These are phyloP conservation scores for Knoxdaviesia proteae DNA, from an alignment of 2,329 filamentous ascomycete species.

Conservation along the genomic window DNA sequence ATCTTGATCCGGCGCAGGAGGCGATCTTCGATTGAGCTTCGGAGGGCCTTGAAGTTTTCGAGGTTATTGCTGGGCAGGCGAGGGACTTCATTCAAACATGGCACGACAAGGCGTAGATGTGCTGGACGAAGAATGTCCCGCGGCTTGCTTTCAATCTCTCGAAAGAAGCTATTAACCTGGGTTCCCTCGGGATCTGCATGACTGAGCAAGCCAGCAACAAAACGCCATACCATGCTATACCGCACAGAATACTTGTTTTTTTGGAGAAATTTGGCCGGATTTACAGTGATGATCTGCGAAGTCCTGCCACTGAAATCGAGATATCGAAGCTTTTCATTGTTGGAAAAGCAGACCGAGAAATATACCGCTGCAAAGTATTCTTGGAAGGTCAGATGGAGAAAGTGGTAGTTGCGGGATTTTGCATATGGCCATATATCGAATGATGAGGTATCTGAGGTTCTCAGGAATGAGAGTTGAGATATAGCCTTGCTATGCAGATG, in stretches of 20 bases:
- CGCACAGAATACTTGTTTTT: constrained; percentile 1
- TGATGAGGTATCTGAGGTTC: constrained; percentile 2
- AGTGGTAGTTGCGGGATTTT: constrained; percentile 2
- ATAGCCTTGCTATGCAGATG: too few relatives aligned
- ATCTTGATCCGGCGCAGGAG: too few relatives aligned
- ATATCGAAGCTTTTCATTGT: constrained; percentile 1
- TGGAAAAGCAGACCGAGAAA: neutral
- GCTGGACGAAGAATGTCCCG: constrained; percentile 13
- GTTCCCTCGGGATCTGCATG: too few relatives aligned
- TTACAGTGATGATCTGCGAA: neutral
- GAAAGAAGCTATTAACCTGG: neutral
- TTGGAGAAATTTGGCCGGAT: too few relatives aligned
- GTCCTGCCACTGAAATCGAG: too few relatives aligned
- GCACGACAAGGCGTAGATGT: constrained; percentile 14
- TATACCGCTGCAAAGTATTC: constrained; percentile 3
- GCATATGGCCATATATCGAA: neutral
- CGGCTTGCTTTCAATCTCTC: constrained; percentile 10
- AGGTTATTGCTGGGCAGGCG: too few relatives aligned
- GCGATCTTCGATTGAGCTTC: too few relatives aligned
- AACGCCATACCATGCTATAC: constrained; percentile 1
- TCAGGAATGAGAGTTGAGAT: neutral
- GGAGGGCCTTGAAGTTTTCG: too few relatives aligned
- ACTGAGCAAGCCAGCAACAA: constrained; percentile 1
- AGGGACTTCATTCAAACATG: constrained; percentile 14
- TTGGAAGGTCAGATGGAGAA: constrained; percentile 3